Conservation (phyloP, 2,329 filamentous ascomycete species). For the Aaosphaeria pasadenensis region DNA sequence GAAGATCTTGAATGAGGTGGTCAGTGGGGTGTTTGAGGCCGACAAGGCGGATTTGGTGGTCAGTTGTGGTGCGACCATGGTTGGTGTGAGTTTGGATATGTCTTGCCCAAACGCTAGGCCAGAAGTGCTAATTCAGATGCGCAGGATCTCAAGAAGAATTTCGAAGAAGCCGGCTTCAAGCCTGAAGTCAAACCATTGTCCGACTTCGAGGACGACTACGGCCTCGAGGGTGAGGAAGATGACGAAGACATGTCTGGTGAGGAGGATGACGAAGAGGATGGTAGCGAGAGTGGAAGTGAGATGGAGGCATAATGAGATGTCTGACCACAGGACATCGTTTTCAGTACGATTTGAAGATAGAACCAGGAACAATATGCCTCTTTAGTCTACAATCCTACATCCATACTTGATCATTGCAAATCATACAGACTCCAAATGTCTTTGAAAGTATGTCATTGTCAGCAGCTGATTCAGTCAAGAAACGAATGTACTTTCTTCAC, state of each 20-base stretch:
- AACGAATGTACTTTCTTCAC: too few species aligned
- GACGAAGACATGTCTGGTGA: slow-evolving; percentile 59
- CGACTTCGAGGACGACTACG: slow-evolving; percentile 88
- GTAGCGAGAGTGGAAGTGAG: slow-evolving; percentile 18
- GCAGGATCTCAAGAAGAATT: slow-evolving; percentile 72
- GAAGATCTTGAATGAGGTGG: slow-evolving; percentile 67
- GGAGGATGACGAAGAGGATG: slow-evolving; percentile 55
- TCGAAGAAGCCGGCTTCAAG: slow-evolving; percentile 74
- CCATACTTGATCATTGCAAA: too few species aligned
- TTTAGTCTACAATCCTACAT: too few species aligned
- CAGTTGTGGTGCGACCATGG: slow-evolving; percentile 81
- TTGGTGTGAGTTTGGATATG: slow-evolving; percentile 62
- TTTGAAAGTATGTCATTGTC: too few species aligned
- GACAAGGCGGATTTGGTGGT: slow-evolving; percentile 80
- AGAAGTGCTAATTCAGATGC: neutral
- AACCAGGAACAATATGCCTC: too few species aligned
- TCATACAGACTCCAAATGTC: too few species aligned
- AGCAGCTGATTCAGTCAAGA: too few species aligned
- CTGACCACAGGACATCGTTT: too few species aligned
- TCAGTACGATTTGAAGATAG: too few species aligned
- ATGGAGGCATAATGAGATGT: slow-evolving; percentile 19
- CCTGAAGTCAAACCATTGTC: slow-evolving; percentile 70
- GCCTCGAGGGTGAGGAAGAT: slow-evolving; percentile 62
- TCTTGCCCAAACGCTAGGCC: neutral
- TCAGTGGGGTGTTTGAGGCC: slow-evolving; percentile 77